Percentiles rank a stretch among this genome's conserved stretches.
These are phyloP conservation scores for Nymphaea colorata DNA, from an alignment of 164 flowering plant species.

Conservation along the genomic window DNA sequence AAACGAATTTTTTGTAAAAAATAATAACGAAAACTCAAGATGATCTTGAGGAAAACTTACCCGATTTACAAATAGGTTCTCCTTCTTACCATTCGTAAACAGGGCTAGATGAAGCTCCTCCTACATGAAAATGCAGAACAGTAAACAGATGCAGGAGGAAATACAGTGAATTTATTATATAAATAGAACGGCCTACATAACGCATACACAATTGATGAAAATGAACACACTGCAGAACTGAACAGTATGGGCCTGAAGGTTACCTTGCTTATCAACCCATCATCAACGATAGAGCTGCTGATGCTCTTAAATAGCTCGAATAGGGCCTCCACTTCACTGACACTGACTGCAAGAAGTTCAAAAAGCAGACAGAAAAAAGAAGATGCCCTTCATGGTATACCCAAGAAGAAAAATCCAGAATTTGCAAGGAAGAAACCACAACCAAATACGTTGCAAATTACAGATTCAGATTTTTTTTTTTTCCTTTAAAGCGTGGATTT, in stretches of 20 bases:
- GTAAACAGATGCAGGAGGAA: background rate
- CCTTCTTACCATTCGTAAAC: slow-evolving; percentile 81
- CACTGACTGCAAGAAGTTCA: slow-evolving; percentile 29
- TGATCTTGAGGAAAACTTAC: slow-evolving; percentile 20
- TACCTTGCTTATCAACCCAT: slow-evolving; percentile 67
- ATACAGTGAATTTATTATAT: background rate
- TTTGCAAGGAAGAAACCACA: background rate
- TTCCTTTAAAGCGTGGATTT: background rate
- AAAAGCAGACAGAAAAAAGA: background rate
- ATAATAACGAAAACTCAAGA: background rate
- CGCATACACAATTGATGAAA: background rate
- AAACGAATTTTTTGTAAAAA: too few relatives aligned
- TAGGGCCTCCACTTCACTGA: slow-evolving; percentile 63
- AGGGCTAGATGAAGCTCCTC: slow-evolving; percentile 92
- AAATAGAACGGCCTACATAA: background rate
- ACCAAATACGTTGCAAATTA: background rate
- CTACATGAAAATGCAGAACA: slow-evolving; percentile 29
- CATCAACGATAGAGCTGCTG: slow-evolving; percentile 57
- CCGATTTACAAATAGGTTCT: slow-evolving; percentile 89
- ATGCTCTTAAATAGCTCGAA: slow-evolving; percentile 65
- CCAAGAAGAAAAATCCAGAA: background rate
- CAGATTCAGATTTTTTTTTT: background rate
- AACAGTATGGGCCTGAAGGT: background rate
- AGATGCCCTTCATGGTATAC: background rate
- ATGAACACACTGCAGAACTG: background rate